Evolutionary conservation across 139 green algal species (phyloP).

Genomic region (Coelastrella sp.): DNA sequence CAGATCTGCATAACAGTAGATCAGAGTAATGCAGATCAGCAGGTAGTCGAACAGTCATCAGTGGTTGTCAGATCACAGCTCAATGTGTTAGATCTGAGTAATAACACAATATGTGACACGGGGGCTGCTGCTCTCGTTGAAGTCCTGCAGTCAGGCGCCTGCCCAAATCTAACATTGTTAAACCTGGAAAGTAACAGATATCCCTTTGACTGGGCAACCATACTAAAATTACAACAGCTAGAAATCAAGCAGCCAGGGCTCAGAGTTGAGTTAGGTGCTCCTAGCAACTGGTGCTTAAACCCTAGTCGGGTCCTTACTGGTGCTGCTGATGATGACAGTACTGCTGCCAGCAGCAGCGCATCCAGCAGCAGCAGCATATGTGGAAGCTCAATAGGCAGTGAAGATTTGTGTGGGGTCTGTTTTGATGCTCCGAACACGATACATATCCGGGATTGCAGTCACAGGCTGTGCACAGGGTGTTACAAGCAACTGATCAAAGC

Average conservation of each 20-base stretch:
- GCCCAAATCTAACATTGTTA: constrained; percentile 11
- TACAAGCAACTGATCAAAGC: not conserved
- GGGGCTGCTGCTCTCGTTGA: not conserved
- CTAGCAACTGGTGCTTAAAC: constrained; percentile 29
- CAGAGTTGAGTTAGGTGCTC: constrained; percentile 27
- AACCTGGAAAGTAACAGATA: constrained; percentile 22
- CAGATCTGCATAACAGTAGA: not conserved
- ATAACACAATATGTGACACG: constrained; percentile 32
- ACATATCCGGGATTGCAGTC: not conserved
- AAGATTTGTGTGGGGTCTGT: constrained; percentile 22
- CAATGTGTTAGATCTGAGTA: constrained; percentile 25
- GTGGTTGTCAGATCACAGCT: not conserved
- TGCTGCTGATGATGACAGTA: not conserved
- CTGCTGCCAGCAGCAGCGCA: not conserved
- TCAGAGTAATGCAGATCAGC: not conserved
- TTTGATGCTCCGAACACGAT: not conserved
- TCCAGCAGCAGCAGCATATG: not conserved
- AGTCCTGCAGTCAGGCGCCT: not conserved
- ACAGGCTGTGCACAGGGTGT: not conserved
- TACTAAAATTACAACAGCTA: constrained; percentile 19
- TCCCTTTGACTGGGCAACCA: constrained; percentile 40
- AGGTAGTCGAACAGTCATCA: not conserved
- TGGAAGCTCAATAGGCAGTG: not conserved
- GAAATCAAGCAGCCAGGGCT: constrained; percentile 15
- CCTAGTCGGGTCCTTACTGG: not conserved